Evolutionary conservation across 1,284 basidiomycete species (phyloP).

Genomic region (Ceratobasidium sp.): DNA sequence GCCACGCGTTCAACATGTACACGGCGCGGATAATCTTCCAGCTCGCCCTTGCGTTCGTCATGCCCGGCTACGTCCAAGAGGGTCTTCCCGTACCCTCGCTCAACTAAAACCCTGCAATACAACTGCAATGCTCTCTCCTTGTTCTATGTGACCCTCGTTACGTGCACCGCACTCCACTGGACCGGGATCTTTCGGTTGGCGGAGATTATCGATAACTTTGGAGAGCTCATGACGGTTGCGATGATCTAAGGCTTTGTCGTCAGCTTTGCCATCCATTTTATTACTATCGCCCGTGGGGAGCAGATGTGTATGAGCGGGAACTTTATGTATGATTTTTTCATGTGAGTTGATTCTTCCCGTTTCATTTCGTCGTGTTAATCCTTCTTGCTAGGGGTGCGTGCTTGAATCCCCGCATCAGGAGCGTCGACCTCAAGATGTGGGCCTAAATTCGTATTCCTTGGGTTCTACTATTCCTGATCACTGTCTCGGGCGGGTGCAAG

Average conservation of each 20-base stretch:
- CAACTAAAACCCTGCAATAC: constrained; percentile 91
- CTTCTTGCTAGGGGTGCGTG: constrained; percentile 70
- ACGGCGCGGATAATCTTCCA: constrained; percentile 90
- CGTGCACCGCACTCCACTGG: constrained; percentile 83
- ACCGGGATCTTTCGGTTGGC: constrained; percentile 90
- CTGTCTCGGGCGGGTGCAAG: constrained; percentile 93
- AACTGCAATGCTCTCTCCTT: constrained; percentile 97
- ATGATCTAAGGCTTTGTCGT: constrained; percentile 92
- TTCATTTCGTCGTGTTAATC: not conserved
- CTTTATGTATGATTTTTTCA: constrained; percentile 95
- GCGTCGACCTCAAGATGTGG: constrained; percentile 98
- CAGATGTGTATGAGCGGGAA: constrained; percentile 94
- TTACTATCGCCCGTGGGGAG: constrained; percentile 80
- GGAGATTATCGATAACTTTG: constrained; percentile 97
- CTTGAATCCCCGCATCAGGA: constrained; percentile 94
- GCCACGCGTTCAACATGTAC: constrained; percentile 91
- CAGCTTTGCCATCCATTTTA: constrained; percentile 83
- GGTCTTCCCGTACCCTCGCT: constrained; percentile 94
- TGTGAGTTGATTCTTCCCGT: constrained; percentile 60
- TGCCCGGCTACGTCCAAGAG: constrained; percentile 94
- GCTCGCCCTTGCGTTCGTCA: constrained; percentile 88
- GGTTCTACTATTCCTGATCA: constrained; percentile 96
- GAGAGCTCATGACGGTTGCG: constrained; percentile 96
- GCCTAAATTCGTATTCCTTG: constrained; percentile 98
- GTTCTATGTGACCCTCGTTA: constrained; percentile 88